phyloP scores from a whole-genome alignment of 2,329 filamentous ascomycete genomes.

The Sporothrix inflata region DNA sequence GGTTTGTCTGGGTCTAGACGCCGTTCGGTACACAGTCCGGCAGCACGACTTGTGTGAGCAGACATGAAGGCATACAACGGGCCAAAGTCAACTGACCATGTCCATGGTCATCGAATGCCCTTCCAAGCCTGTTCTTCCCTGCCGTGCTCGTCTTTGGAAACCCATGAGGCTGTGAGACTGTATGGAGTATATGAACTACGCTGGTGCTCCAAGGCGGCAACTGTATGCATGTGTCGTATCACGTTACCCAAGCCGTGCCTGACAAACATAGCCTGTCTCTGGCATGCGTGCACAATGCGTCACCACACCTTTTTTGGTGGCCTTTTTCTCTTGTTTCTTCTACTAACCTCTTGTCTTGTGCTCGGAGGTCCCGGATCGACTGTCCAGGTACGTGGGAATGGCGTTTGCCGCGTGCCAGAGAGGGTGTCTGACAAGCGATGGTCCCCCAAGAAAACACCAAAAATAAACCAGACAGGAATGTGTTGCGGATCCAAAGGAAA shows the following conservation, averaged over 20 bases:
- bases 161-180: slow-evolving; percentile 26
- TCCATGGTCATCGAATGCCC: background rate
- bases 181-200: slow-evolving; percentile 22
- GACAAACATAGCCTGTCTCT: background rate
- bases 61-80: too few relatives aligned
- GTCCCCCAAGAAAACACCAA: background rate
- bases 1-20: background rate
- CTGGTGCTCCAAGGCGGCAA: background rate
- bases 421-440: background rate
- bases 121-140: background rate
- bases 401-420: slow-evolving; percentile 1
- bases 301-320: background rate
- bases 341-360: background rate
- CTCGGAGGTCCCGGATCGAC: background rate
- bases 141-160: slow-evolving; percentile 26
- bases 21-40: background rate
- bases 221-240: background rate
- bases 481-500: background rate
- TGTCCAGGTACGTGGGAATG: slow-evolving; percentile 8
- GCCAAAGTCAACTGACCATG: background rate
- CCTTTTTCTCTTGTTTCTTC: background rate
- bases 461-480: slow-evolving; percentile 8
- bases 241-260: background rate
- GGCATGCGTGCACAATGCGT: background rate
- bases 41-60: background rate